Evolutionary conservation across 2,329 filamentous ascomycete genomes (phyloP).

Genomic region (Colletotrichum liaoningense): DNA sequence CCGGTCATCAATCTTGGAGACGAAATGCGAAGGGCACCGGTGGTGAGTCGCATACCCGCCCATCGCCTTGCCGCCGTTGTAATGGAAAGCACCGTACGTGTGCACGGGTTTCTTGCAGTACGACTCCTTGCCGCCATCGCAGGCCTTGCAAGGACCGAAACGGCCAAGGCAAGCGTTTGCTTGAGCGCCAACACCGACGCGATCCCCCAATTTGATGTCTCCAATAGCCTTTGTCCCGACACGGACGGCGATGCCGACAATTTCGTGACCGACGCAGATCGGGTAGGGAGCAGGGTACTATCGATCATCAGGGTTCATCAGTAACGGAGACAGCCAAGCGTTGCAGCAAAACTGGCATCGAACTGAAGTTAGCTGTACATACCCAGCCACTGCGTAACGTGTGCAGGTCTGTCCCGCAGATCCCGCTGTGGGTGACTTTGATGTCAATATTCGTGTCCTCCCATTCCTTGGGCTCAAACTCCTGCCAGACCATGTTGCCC

Average conservation of each 20-base stretch:
- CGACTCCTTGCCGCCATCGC: conserved; percentile 53
- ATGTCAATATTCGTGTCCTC: conserved; percentile 75
- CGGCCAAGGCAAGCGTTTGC: conserved; percentile 58
- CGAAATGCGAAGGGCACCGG: conserved; percentile 57
- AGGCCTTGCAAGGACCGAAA: conserved; percentile 49
- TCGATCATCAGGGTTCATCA: no score
- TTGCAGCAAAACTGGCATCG: no score
- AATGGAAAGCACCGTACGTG: conserved; percentile 63
- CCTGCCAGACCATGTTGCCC: conserved; percentile 65
- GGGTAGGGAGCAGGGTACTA: conserved; percentile 30
- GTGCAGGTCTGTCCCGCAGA: conserved; percentile 73
- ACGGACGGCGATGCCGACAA: conserved; percentile 57
- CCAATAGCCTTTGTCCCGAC: conserved; percentile 56
- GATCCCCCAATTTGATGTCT: conserved; percentile 64
- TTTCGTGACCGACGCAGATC: conserved; percentile 48
- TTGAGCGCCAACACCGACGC: conserved; percentile 69
- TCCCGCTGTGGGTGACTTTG: conserved; percentile 72
- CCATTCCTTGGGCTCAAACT: conserved; percentile 72
- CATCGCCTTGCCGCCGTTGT: conserved; percentile 36
- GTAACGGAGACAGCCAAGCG: no score
- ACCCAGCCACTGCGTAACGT: conserved; percentile 65
- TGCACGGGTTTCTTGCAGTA: conserved; percentile 47
- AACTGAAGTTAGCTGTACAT: no score
- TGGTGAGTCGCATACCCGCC: conserved; percentile 55
- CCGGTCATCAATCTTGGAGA: conserved; percentile 57